Percentiles rank a stretch among this genome's conserved stretches.
Conservation (phyloP, 805 yeast species). For the Ogataea dorogensis region DNA sequence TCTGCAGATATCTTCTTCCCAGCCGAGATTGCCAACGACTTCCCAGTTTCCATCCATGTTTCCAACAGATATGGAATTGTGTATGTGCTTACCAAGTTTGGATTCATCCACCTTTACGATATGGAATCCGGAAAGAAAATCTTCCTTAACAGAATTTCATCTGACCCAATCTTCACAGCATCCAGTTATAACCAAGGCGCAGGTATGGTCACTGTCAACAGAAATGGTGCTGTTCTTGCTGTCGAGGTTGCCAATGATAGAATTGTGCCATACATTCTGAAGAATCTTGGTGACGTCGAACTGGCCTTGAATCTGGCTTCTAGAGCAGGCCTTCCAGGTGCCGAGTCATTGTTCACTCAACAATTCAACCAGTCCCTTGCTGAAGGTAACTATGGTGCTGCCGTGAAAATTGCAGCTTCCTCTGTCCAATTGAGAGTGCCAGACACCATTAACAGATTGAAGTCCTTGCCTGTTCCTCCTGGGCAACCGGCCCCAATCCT, state of each 20-base stretch:
- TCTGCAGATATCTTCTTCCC: slow-evolving; percentile 94
- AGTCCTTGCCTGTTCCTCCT: slow-evolving; percentile 85
- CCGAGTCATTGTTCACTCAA: slow-evolving; percentile 85
- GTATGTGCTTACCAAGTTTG: slow-evolving; percentile 90
- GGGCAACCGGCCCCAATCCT: slow-evolving; percentile 94
- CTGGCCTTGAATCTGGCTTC: slow-evolving; percentile 87
- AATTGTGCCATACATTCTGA: slow-evolving; percentile 84
- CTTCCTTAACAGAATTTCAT: slow-evolving; percentile 94
- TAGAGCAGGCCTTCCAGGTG: slow-evolving; percentile 97
- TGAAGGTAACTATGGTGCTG: slow-evolving; percentile 84
- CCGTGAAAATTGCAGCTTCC: slow-evolving; percentile 96
- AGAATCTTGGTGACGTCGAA: slow-evolving; percentile 80
- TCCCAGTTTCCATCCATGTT: slow-evolving; percentile 90
- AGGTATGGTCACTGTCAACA: slow-evolving; percentile 92
- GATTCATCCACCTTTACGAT: slow-evolving; percentile 94
- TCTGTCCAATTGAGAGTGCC: slow-evolving; percentile 91
- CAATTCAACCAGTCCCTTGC: slow-evolving; percentile 85
- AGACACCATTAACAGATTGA: slow-evolving; percentile 89
- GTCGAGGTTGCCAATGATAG: slow-evolving; percentile 84
- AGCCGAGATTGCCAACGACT: slow-evolving; percentile 92
- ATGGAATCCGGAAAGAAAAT: slow-evolving; percentile 88
- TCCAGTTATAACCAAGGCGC: slow-evolving; percentile 64
- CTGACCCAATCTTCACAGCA: slow-evolving; percentile 93
- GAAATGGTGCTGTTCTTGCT: slow-evolving; percentile 91
- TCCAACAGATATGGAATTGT: slow-evolving; percentile 83